Evolutionary conservation across 495 filamentous ascomycete species (phyloP).

Genomic region (Aspergillus haitiensis): DNA sequence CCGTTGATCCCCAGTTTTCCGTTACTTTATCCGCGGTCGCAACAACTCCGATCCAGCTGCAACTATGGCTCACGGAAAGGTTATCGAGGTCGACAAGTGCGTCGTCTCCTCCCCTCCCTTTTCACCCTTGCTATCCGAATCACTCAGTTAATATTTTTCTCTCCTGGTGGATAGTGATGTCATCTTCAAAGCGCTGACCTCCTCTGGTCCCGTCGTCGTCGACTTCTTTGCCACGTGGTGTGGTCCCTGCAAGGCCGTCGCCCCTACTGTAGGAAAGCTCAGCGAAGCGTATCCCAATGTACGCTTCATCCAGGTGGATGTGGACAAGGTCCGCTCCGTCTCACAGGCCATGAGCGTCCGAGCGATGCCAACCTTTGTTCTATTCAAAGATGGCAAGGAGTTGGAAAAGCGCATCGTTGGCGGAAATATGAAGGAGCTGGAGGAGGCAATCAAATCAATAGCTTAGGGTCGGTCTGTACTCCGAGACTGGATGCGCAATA

Average conservation of each 20-base stretch:
- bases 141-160: neutral
- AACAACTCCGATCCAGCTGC: slow-evolving; percentile 10
- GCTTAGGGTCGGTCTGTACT: no score
- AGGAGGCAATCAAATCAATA: slow-evolving; percentile 21
- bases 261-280: slow-evolving; percentile 58
- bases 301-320: slow-evolving; percentile 82
- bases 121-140: neutral
- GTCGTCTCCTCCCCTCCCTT: neutral
- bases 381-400: slow-evolving; percentile 70
- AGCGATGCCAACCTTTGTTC: slow-evolving; percentile 84
- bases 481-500: no score
- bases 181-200: slow-evolving; percentile 47
- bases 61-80: slow-evolving; percentile 21
- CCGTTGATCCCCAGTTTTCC: slow-evolving; percentile 11
- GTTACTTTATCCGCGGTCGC: slow-evolving; percentile 19
- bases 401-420: slow-evolving; percentile 28
- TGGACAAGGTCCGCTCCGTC: slow-evolving; percentile 73
- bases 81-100: slow-evolving; percentile 23
- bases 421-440: slow-evolving; percentile 25
- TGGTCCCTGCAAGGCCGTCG: slow-evolving; percentile 54
- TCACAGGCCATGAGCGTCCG: slow-evolving; percentile 71
- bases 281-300: slow-evolving; percentile 53
- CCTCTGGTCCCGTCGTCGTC: slow-evolving; percentile 65
- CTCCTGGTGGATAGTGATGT: slow-evolving; percentile 7
- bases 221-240: slow-evolving; percentile 88